Base-by-base conservation (phyloP, 1,284 basidiomycete species). In the Takashimella tepidaria region DNA sequence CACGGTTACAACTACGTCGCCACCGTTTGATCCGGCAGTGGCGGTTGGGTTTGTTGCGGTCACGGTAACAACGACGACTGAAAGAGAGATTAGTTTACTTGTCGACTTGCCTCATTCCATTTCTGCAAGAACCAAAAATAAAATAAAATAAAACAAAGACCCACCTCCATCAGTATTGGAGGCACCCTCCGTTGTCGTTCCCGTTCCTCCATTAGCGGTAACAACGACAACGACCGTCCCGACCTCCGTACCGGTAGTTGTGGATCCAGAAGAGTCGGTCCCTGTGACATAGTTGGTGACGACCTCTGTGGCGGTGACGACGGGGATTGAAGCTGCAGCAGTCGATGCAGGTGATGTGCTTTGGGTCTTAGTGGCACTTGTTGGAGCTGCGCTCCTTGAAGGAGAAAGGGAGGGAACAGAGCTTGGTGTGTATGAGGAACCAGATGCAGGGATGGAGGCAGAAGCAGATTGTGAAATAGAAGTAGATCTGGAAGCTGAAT, bases 41-140 rank as follows among this genome's bases (percentile, higher is more conserved):
- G 57, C 60, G 12, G 48, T 58, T 3, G 60, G 48, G 44, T 62
- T 51, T 12, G 60, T 62, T 5, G 55, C 60, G n/a, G 60, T 62
- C 13, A 62, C 50, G 3, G 57, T 59, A 4, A 62, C 60, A 19
- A 59, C 51, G 19, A 50, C 57, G 47, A 58, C 43, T 42, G 20
- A 25, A 21, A 50, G 10, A 45, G 24, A 1, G 22, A 21, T 52
- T 19, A 21, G 41, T 24, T 31, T 13, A n/a, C n/a, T n/a, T n/a
- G n/a, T n/a, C n/a, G n/a, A n/a, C n/a, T n/a, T n/a, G n/a, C n/a
- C n/a, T n/a, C n/a, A n/a, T n/a, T n/a, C n/a, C n/a, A n/a, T n/a
- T n/a, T n/a, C n/a, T n/a, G n/a, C n/a, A n/a, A n/a, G n/a, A n/a
- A n/a, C n/a, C 45, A 41, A 16, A 49, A n/a, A n/a, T n/a, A n/a